phyloP scores from a whole-genome alignment of 805 yeast species.

The Crinitomyces ghanaensis region DNA sequence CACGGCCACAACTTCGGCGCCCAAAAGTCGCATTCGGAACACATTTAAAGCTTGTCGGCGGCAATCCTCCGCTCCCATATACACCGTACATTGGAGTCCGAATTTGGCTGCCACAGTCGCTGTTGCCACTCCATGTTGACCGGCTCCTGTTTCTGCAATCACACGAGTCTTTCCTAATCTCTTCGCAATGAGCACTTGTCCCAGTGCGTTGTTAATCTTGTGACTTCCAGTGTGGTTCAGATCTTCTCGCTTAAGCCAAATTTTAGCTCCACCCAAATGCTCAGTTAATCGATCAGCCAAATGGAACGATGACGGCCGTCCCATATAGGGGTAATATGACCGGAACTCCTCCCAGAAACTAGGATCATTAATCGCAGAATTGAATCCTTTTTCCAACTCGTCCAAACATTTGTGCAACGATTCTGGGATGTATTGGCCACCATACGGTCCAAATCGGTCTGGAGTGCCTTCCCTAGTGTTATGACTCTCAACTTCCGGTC shows the following conservation, averaged over 20 bases:
- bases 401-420: slow-evolving; percentile 82
- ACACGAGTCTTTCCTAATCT: slow-evolving; percentile 35
- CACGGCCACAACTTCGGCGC: slow-evolving; percentile 91
- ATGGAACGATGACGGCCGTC: slow-evolving; percentile 91
- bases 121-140: slow-evolving; percentile 42
- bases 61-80: slow-evolving; percentile 99
- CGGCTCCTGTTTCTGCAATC: slow-evolving; percentile 41
- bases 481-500: slow-evolving; percentile 4
- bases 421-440: slow-evolving; percentile 99
- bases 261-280: slow-evolving; percentile 86
- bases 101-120: slow-evolving; percentile 44
- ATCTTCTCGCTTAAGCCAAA: slow-evolving; percentile 98
- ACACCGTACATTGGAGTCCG: slow-evolving; percentile 87
- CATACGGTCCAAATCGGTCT: slow-evolving; percentile 88
- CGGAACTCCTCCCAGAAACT: slow-evolving; percentile 87
- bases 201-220: slow-evolving; percentile 38
- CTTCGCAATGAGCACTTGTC: slow-evolving; percentile 34
- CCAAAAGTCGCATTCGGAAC: slow-evolving; percentile 91
- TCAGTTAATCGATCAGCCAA: slow-evolving; percentile 83
- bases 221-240: slow-evolving; percentile 39
- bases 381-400: slow-evolving; percentile 82
- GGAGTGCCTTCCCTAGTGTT: too few relatives aligned
- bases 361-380: slow-evolving; percentile 79
- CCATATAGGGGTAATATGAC: slow-evolving; percentile 79
- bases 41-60: slow-evolving; percentile 97